Evolutionary conservation across 306 rosid species (phyloP).

Genomic region (Senna tora): DNA sequence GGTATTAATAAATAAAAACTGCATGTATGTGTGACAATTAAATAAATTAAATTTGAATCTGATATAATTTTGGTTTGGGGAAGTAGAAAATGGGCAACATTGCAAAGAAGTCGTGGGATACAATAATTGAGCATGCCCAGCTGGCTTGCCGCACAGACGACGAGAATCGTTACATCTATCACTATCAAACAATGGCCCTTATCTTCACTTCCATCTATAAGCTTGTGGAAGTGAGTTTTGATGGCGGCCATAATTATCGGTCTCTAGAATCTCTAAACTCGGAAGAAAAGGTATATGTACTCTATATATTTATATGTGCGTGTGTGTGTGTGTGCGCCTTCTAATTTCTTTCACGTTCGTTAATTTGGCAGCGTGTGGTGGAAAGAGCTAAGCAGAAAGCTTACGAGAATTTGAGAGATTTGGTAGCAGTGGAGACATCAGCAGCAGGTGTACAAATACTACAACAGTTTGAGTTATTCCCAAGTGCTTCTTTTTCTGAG

Average conservation of each 20-base stretch:
- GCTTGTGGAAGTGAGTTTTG: conserved; percentile 35
- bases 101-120: conserved; percentile 39
- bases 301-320: too few species aligned
- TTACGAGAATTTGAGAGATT: conserved; percentile 1
- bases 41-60: too few species aligned
- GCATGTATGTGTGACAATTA: too few species aligned
- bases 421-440: not conserved
- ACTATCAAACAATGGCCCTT: not conserved
- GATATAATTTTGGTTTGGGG: conserved; percentile 26
- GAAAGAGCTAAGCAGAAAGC: conserved; percentile 2
- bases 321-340: too few species aligned
- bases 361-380: conserved; percentile 5
- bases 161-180: conserved; percentile 19
- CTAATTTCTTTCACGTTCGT: not conserved
- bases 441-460: not conserved
- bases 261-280: conserved; percentile 3
- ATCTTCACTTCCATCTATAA: conserved; percentile 44
- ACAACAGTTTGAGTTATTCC: not conserved
- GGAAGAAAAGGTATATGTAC: conserved; percentile 33
- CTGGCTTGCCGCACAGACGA: conserved; percentile 34
- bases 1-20: not conserved
- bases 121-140: conserved; percentile 55
- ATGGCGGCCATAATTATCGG: conserved; percentile 33
- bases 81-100: conserved; percentile 47
- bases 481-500: not conserved